Base-by-base conservation (phyloP, 352 stramenopile genomes). In the Pythium dissimile region DNA sequence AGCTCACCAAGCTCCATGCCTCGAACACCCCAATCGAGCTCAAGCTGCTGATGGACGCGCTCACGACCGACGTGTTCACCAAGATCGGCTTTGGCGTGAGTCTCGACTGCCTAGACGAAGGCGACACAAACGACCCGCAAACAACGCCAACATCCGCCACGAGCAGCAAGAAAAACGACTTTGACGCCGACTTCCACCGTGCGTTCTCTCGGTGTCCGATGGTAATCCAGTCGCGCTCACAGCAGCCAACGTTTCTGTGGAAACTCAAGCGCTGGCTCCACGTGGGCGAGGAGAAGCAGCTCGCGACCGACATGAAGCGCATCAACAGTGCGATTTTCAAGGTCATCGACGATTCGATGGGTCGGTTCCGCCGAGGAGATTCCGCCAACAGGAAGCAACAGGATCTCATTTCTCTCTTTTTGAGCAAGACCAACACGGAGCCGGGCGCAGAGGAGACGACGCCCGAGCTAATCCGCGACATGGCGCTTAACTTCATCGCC, bases 401-500 rank as follows among this genome's bases (percentile, higher is more conserved):
- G 20, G 63, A 83, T 41, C 52, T 86, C 23, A 71, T 86, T 32
- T 73, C 64, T 31, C 35, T 86, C 4, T 81, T 84, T 53, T 39
- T 82, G 0, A 51, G 66, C 7, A 69, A 72, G 32, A 34, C 53
- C 20, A 41, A 47, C 1, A 56, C 39, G 3, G 52, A 64, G 11
- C 35, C 49, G 21, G 44, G 49, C 42, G 56, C 1, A 16, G 32
- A 16, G 39, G 38, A 20, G 26, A 59, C 16, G n/a, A 60, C 64
- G 2, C 62, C 71, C 24, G 65, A 63, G 15, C 54, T 72, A 34
- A 69, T 94, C 32, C 73, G 75, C 9, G 77, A 93, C 39, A 81
- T 92, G 59, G 65, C 82, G 18, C 68, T 96, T 35, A 88, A 74
- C 56, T 92, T 95, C 42, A 64, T 95, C 30, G 69, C 86, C n/a